A percentile compares a stretch with the other conserved stretches of the same genome.
phyloP scores from a whole-genome alignment of 192 early-diverging fungal species.

The Coemansia sp. region DNA sequence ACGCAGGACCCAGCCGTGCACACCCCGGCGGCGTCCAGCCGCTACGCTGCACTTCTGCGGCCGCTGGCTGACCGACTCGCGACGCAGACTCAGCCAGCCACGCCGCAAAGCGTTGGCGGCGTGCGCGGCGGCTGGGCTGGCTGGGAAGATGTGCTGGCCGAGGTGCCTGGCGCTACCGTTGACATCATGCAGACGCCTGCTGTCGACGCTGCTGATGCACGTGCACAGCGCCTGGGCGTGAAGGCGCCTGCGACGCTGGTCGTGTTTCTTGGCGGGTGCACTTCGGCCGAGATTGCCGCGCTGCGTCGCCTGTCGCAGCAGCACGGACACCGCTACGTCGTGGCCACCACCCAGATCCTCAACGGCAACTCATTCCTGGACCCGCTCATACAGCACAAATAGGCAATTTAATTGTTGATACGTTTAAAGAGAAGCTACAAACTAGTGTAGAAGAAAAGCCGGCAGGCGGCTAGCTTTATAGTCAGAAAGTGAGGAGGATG shows the following conservation, averaged over 20 bases:
- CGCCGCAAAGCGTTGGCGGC: constrained; percentile 29
- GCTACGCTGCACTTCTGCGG: constrained; percentile 47
- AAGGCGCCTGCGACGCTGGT: constrained; percentile 76
- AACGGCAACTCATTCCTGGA: constrained; percentile 83
- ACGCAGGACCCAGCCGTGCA: constrained; percentile 51
- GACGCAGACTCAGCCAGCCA: too few relatives aligned
- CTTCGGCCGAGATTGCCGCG: constrained; percentile 88
- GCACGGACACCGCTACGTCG: constrained; percentile 76
- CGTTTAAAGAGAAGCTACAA: too few relatives aligned
- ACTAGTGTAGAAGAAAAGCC: too few relatives aligned
- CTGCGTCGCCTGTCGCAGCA: constrained; percentile 85
- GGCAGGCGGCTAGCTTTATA: too few relatives aligned
- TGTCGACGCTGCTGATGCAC: constrained; percentile 32
- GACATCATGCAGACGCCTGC: constrained; percentile 68
- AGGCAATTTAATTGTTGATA: not conserved
- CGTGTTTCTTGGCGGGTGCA: constrained; percentile 95
- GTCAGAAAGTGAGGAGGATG: too few relatives aligned
- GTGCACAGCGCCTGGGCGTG: constrained; percentile 50
- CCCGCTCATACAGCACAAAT: constrained; percentile 31
- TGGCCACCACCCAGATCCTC: constrained; percentile 85
- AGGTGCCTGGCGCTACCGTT: constrained; percentile 78
- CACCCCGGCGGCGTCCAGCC: constrained; percentile 23
- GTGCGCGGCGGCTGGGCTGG: constrained; percentile 78
- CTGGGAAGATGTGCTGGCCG: constrained; percentile 79
- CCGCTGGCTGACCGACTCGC: constrained; percentile 30